phyloP scores from a whole-genome alignment of 768 basidiomycete species.

The Pulveroboletus sp. region DNA sequence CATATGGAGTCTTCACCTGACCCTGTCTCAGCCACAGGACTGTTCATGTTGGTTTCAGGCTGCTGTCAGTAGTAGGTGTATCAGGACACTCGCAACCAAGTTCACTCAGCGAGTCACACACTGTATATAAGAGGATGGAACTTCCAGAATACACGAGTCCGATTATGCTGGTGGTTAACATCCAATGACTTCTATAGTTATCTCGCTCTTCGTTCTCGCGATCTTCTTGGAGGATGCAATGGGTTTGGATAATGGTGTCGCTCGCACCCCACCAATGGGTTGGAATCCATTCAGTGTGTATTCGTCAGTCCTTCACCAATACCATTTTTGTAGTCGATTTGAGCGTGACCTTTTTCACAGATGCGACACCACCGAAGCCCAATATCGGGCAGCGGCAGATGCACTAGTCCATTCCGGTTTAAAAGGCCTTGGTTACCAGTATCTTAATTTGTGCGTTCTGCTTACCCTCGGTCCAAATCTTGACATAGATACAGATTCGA shows the following conservation, averaged over 20 bases:
- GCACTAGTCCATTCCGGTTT: slow-evolving; percentile 5
- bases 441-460: slow-evolving; percentile 7
- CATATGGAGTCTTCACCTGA: too few relatives aligned
- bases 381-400: slow-evolving; percentile 6
- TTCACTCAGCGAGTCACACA: too few relatives aligned
- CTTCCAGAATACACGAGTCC: neutral
- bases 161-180: neutral
- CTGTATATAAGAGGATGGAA: too few relatives aligned
- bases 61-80: too few relatives aligned
- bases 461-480: neutral
- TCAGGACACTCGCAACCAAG: too few relatives aligned
- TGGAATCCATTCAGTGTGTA: slow-evolving; percentile 18
- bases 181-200: neutral
- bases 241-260: slow-evolving; percentile 9
- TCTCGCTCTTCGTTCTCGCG: neutral
- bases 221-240: neutral
- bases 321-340: neutral
- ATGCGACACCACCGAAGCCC: slow-evolving; percentile 3
- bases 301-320: neutral
- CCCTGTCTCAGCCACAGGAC: too few relatives aligned
- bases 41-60: too few relatives aligned
- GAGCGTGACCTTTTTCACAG: neutral
- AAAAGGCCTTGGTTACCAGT: slow-evolving; percentile 3
- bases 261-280: slow-evolving; percentile 13
- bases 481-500: neutral